Evolutionary conservation across 2,329 filamentous ascomycete species (phyloP), one percentile per base, ranked within the genome.

Genomic region (Purpureocillium lavendulum): DNA sequence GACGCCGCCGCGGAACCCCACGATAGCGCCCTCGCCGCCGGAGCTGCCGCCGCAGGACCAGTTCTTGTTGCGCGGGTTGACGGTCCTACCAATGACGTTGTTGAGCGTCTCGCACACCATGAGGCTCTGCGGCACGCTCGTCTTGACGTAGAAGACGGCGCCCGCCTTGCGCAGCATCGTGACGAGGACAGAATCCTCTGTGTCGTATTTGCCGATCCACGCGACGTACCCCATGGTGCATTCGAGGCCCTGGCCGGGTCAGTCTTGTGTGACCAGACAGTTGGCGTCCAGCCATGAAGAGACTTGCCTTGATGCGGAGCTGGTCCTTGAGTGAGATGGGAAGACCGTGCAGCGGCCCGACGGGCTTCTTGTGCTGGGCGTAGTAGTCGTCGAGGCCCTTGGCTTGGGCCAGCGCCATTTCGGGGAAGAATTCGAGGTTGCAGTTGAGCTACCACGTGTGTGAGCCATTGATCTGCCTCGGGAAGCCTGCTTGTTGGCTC

Each of bases 311-410:
- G 32, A 62, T 50, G 29, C 55, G 45, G 45, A 70, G 67, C 39
- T 69, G 63, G 35, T 71, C 64, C 41, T 69, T 73, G 30, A 73
- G 45, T 26, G 62, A 65, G 35, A 83, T 63, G 1, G 78, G 77
- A 1, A 83, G 61, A 7, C 79, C 78, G 49, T 82, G 77, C 0
- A 84, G 61, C 1, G 78, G 77, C 0, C 78, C 79, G 3, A 73
- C 51, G 1, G 69, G 60, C 35, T 54, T 58, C 1, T 60, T 61
- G 17, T 68, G 55, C 14, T 61, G 45, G 9, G 54, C 54, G 24
- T 62, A 65, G 44, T 73, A 60, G 0, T 57, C 53, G 40, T 77
- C 74, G 0, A 77, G 62, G 16, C 62, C 49, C n/a, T 58, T 53
- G 0, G 72, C 73, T 24, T 62, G 60, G 14, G 58, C 43, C 2